Conservation (phyloP, 192 early-diverging fungal genomes). For the Backusella luteola region DNA sequence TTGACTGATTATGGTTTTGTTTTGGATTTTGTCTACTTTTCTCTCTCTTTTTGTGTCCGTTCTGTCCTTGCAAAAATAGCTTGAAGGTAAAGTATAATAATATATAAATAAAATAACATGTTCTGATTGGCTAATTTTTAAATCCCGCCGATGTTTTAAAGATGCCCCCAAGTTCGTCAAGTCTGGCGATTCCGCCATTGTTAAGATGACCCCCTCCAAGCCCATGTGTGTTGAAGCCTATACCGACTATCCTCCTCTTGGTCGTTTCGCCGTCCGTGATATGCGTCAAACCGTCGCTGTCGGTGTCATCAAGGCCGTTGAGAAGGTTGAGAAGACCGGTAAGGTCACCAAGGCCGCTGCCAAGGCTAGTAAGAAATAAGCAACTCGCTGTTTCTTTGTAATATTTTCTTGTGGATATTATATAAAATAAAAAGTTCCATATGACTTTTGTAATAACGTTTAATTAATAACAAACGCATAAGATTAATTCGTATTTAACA, state of each 20-base stretch:
- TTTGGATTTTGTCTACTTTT: background rate
- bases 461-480: background rate
- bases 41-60: background rate
- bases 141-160: background rate
- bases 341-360: slow-evolving; percentile 80
- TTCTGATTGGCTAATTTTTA: too few species aligned
- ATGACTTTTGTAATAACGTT: background rate
- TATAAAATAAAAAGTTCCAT: background rate
- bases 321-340: slow-evolving; percentile 73
- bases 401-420: background rate
- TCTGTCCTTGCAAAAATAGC: background rate
- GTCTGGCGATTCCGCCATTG: slow-evolving; percentile 92
- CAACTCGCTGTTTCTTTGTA: background rate
- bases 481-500: too few species aligned
- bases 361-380: slow-evolving; percentile 83
- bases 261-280: slow-evolving; percentile 97
- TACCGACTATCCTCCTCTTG: slow-evolving; percentile 91
- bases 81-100: too few species aligned
- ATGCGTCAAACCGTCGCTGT: slow-evolving; percentile 98
- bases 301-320: slow-evolving; percentile 94
- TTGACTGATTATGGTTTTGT: background rate
- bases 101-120: too few species aligned
- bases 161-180: slow-evolving; percentile 95
- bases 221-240: slow-evolving; percentile 96
- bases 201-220: slow-evolving; percentile 94